Evolutionary conservation across 495 filamentous ascomycete species (phyloP), one percentile per base, ranked within the genome.

Genomic region (Penicillium nucicola): DNA sequence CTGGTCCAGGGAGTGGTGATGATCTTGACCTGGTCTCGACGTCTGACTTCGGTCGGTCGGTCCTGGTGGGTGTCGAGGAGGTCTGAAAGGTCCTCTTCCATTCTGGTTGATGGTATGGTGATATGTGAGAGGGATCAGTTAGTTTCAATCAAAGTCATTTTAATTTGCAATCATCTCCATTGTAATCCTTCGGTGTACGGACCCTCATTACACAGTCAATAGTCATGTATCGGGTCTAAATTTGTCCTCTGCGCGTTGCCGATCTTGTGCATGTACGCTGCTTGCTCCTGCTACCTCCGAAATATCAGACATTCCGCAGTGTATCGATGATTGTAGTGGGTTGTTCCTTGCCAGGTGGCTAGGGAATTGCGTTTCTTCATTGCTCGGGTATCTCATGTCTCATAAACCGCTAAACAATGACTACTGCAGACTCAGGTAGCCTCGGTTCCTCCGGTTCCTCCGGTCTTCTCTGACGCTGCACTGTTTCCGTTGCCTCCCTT

Each of bases 51-150:
- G 81, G 81, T 77, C 81, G 77, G 71, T 67, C 71, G 71, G 72
- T 65, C 71, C 71, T 80, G 78, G 80, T 81, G 81, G 80, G 82
- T 78, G 76, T 78, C 77, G 80, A 80, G 80, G 82, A 81, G 75
- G 77, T 84, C 82, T 86, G 82, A 86, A 81, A 81, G 82, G 81
- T 74, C 56, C 64, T 60, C 37, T 56, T 63, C 60, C 41, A 44
- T 56, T 58, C 48, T 49, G 31, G 31, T 35, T 5, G 42, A 22
- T 34, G 43, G 19, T 17, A 35, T 25, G n/a, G 19, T 5, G 31
- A 22, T 3, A 2, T 45, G 18, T 45, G 31, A 2, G 31, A 20
- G 43, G 11, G 25, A 8, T 8, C 25, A 6, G 25, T 28, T 28
- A 28, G 7, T 9, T 28, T 28, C 25, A 28, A 28, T 28, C 5